Base-by-base conservation (phyloP, 2,329 filamentous ascomycete genomes). In the Fusarium devonianum region DNA sequence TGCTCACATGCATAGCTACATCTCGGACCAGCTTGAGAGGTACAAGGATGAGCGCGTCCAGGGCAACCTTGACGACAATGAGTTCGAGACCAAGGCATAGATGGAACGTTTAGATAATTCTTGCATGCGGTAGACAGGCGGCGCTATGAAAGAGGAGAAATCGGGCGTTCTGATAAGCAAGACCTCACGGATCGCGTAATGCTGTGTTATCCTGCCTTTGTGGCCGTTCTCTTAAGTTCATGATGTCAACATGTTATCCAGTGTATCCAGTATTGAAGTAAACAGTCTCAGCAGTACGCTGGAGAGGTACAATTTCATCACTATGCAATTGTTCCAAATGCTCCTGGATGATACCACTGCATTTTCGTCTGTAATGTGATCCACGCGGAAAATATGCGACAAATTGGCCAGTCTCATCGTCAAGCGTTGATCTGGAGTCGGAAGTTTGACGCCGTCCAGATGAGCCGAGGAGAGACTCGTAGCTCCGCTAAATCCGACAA, bases 1-100 rank as follows among this genome's bases (percentile, higher is more conserved):
- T 64, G 77, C 82, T 45, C 89, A 94, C 60, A 83, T 96, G 66
- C 86, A 90, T 53, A 82, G 84, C 58, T 96, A 96, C 69, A 88
- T 97, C 47, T 85, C 83, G 21, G 88, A 92, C 56, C 89, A 96
- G 74, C 78, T 97, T 49, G 81, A 87, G 70, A 79, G 86, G 47
- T 86, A 94, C 65, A 85, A 65, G 56, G 65, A 68, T 17, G 67
- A 70, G 14, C 63, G 60, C 40, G 39, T 46, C 4, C 49, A 58
- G 11, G 59, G 53, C 19, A 63, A 54, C 32, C 65, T 65, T 17
- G 66, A 70, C 9, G 74, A 69, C 9, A 78, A 81, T 26, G 79
- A 82, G 63, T 74, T 75, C 56, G 79, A 81, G 66, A 71, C 77
- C 8, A 71, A 70, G 46, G 68, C 69, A 23, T 59, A 60, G 34